Evolutionary conservation across 2,329 filamentous ascomycete species (phyloP).

Genomic region (Cladosporium oxysporum): DNA sequence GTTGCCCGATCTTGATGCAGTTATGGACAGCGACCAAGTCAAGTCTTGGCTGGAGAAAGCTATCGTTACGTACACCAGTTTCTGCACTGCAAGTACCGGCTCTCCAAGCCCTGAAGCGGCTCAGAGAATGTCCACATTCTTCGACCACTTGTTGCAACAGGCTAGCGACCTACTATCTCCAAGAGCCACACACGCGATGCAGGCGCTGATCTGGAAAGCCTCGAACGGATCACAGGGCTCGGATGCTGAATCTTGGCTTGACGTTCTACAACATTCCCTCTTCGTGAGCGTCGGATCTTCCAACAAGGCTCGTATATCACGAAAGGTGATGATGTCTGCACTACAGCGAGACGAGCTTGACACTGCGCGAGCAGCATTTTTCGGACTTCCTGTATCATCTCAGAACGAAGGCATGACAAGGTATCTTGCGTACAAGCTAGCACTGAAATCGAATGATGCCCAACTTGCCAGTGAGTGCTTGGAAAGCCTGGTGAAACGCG

Average conservation of each 20-base stretch:
- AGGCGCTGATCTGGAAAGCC: conserved; percentile 77
- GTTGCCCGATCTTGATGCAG: conserved; percentile 43
- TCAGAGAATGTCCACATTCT: neutral
- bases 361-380: conserved; percentile 57
- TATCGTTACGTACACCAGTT: conserved; percentile 58
- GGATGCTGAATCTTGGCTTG: conserved; percentile 61
- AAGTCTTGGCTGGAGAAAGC: conserved; percentile 67
- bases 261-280: conserved; percentile 63
- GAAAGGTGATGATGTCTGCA: conserved; percentile 73
- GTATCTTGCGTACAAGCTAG: conserved; percentile 34
- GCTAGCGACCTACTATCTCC: conserved; percentile 54
- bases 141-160: conserved; percentile 51
- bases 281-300: conserved; percentile 66
- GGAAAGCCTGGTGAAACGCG: conserved; percentile 56
- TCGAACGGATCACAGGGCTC: conserved; percentile 13
- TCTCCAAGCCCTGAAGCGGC: neutral
- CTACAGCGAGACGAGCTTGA: conserved; percentile 59
- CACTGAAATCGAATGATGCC: conserved; percentile 29
- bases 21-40: conserved; percentile 8
- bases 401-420: conserved; percentile 32
- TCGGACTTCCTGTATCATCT: conserved; percentile 53
- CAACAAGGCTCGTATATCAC: conserved; percentile 64
- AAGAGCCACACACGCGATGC: conserved; percentile 65
- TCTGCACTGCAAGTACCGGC: neutral
- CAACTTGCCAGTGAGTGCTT: conserved; percentile 64